Evolutionary conservation across 306 rosid genomes (phyloP), one percentile per base, ranked within the genome.

Genomic region (Prunus armeniaca): DNA sequence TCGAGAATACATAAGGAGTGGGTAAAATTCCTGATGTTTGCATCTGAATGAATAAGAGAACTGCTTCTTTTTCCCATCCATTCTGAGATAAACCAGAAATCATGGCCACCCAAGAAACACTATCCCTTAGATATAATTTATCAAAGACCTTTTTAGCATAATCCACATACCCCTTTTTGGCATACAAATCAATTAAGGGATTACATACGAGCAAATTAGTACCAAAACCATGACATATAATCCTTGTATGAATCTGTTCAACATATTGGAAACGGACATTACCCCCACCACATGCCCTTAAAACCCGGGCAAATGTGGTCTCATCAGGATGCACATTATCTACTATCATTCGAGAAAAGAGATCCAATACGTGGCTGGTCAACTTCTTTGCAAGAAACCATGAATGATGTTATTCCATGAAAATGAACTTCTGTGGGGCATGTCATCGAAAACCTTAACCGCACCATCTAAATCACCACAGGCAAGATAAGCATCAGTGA

Each of bases 101-200:
- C 82, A 93, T 86, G 62, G 98, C 98, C 74, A 93, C 89, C 97
- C 97, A 91, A 76, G 97, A 91, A 74, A 88, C 92, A 79, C 86
- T 93, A 79, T 88, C 96, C 84, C 78, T 87, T 73, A 9, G 18
- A 25, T 12, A 76, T 78, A 91, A 82, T 67, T 79, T 41, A 66
- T 71, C 77, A 75, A 93, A 93, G 19, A 91, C 88, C 62, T 87
- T 89, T 85, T 78, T 89, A 54, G 97, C 97, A 55, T 86, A 89
- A 52, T 79, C 84, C 58, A 87, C 73, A 63, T 51, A 72, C 28
- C 91, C 84, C 17, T 82, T 88, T 86, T 86, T 93, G 17, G 85
- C 86, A 79, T 91, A 91, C 45, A 88, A 80, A 82, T 93, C 90
- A 69, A 93, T 86, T 85, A 93, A 80, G 32, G 82, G 90, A 81